Evolutionary conservation across 345 rosid genomes (phyloP).

Genomic region (Adansonia digitata): DNA sequence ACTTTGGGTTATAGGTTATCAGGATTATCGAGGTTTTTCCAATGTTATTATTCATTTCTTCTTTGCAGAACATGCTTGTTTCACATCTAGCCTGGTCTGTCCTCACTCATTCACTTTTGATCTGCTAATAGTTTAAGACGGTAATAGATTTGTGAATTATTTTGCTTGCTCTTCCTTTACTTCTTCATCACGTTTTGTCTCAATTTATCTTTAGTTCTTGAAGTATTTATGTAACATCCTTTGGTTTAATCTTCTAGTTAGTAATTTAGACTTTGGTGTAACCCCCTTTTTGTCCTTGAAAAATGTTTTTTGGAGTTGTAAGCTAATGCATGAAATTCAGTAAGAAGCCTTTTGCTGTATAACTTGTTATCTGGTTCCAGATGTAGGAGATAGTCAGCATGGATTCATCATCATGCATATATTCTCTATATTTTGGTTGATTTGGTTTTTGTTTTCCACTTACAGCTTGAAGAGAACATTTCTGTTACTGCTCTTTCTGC

Average conservation of each 20-base stretch:
- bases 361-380: neutral
- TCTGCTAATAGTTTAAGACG: too few relatives aligned
- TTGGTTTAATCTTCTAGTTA: neutral
- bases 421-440: neutral
- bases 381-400: neutral
- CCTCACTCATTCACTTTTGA: neutral
- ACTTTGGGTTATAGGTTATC: neutral
- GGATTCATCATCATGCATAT: too few relatives aligned
- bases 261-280: neutral
- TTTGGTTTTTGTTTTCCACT: conserved; percentile 13
- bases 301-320: neutral
- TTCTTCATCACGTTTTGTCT: neutral
- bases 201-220: neutral
- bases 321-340: neutral
- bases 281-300: neutral
- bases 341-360: neutral
- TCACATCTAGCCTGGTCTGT: neutral
- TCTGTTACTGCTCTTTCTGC: conserved; percentile 57
- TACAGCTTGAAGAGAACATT: conserved; percentile 83
- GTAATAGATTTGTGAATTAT: neutral
- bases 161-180: neutral
- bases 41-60: neutral
- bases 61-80: neutral
- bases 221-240: neutral
- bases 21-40: neutral